Conservation (phyloP, 331 rosid species). For the Quercus phellos region DNA sequence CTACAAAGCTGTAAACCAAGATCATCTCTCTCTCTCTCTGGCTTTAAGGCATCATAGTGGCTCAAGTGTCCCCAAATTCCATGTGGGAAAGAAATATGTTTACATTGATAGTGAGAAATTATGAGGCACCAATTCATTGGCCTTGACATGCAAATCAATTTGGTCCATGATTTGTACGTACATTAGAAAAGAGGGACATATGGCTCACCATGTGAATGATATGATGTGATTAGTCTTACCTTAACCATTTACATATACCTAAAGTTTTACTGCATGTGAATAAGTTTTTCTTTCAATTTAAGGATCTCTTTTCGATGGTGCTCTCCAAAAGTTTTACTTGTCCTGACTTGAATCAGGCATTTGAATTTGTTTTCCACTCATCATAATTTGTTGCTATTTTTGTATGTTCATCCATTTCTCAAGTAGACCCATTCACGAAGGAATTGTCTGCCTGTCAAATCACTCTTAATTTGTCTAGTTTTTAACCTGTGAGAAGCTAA, state of each 20-base stretch:
- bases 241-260: not conserved
- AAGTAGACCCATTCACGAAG: too few relatives aligned
- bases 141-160: not conserved
- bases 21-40: conserved; percentile 3
- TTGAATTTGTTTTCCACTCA: not conserved
- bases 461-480: too few relatives aligned
- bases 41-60: not conserved
- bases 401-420: too few relatives aligned
- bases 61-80: not conserved
- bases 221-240: not conserved
- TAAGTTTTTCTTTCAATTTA: not conserved
- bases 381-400: not conserved
- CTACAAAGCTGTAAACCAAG: conserved; percentile 22
- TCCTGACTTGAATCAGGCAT: too few relatives aligned
- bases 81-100: not conserved
- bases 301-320: not conserved
- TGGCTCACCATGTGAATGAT: not conserved
- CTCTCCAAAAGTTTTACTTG: not conserved
- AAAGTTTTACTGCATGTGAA: not conserved
- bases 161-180: not conserved
- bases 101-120: not conserved
- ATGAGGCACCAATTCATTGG: not conserved
- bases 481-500: too few relatives aligned
- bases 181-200: not conserved
- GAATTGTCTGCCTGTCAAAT: too few relatives aligned